These are phyloP conservation scores for Backusella sp. DNA, from an alignment of 192 early-diverging fungal species.

Conservation along the genomic window DNA sequence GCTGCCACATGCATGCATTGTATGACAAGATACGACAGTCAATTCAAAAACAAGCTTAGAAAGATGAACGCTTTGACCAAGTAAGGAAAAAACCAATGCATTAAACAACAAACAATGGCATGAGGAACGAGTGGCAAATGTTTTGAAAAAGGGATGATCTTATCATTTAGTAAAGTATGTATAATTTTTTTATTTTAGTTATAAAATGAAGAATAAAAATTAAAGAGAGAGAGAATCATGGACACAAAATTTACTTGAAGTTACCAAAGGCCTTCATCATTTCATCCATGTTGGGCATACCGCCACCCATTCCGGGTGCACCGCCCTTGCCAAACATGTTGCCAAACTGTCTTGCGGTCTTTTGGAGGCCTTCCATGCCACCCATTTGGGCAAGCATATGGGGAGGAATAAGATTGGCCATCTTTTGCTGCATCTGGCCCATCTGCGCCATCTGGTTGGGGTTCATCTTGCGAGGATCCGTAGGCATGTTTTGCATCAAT, in stretches of 20 bases:
- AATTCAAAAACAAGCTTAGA: too few relatives aligned
- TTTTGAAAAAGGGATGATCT: too few relatives aligned
- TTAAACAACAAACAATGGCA: too few relatives aligned
- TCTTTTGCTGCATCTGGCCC: slow-evolving; percentile 68
- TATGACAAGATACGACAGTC: too few relatives aligned
- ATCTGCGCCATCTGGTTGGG: slow-evolving; percentile 59
- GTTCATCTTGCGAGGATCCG: slow-evolving; percentile 52
- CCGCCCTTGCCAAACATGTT: slow-evolving; percentile 41
- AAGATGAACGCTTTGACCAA: too few relatives aligned
- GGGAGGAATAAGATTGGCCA: slow-evolving; percentile 58
- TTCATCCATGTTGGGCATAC: slow-evolving; percentile 62
- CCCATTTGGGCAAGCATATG: slow-evolving; percentile 62
- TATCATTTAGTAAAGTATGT: background rate
- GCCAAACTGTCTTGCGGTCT: slow-evolving; percentile 68
- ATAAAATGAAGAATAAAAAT: background rate
- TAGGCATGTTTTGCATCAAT: slow-evolving; percentile 63
- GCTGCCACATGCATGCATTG: too few relatives aligned
- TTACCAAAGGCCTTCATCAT: slow-evolving; percentile 75
- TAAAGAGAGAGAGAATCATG: too few relatives aligned
- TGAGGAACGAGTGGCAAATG: too few relatives aligned
- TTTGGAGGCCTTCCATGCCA: slow-evolving; percentile 58
- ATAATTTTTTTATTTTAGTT: background rate
- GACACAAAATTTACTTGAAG: background rate
- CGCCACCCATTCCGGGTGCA: slow-evolving; percentile 53
- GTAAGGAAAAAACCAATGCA: too few relatives aligned